phyloP scores from a whole-genome alignment of 208 protist species.

The Trichomonas tenax region DNA sequence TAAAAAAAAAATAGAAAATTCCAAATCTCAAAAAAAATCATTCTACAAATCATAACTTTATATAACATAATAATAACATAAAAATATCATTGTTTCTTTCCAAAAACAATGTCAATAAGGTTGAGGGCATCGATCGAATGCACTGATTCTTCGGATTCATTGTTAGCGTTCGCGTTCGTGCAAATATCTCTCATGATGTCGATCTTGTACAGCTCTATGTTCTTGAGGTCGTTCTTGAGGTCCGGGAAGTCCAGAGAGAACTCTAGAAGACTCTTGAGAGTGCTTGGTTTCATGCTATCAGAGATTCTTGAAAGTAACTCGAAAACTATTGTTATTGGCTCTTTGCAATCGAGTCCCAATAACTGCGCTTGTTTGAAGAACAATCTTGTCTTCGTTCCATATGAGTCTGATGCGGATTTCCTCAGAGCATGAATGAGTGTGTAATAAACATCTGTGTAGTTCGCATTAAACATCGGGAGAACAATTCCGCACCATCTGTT shows the following conservation, averaged over 20 bases:
- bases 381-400: not conserved
- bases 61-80: not conserved
- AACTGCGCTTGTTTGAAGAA: not conserved
- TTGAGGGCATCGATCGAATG: not conserved
- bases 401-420: not conserved
- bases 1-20: not conserved
- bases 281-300: not conserved
- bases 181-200: not conserved
- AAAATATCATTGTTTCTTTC: not conserved
- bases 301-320: not conserved
- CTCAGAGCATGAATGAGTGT: not conserved
- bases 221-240: not conserved
- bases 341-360: not conserved
- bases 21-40: not conserved
- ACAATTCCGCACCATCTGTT: not conserved
- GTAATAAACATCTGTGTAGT: not conserved
- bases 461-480: not conserved
- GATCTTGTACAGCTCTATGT: not conserved
- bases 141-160: not conserved
- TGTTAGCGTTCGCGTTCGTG: not conserved
- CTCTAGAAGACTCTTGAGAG: not conserved
- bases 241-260: not conserved
- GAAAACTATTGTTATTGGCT: not conserved
- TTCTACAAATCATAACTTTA: too few species aligned
- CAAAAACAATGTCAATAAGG: not conserved